Evolutionary conservation across 2,329 filamentous ascomycete genomes (phyloP).

Genomic region (Aspergillus pseudoviridinutans): DNA sequence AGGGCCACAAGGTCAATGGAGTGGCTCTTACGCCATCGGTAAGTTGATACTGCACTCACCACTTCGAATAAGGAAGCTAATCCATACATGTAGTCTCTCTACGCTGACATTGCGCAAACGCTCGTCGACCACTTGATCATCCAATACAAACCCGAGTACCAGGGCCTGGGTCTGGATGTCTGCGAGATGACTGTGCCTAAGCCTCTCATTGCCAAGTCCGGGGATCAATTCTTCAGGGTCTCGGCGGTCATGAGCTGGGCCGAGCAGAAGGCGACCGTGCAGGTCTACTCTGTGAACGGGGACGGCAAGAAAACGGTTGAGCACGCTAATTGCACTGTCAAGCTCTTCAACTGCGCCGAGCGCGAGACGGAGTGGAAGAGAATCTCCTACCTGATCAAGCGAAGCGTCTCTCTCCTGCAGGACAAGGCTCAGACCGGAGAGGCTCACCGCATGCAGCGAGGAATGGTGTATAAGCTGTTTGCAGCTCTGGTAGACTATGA

Average conservation of each 20-base stretch:
- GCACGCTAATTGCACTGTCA: constrained; percentile 34
- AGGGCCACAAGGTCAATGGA: constrained; percentile 37
- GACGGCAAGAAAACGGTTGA: constrained; percentile 36
- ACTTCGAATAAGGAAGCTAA: constrained; percentile 2
- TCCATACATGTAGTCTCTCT: constrained; percentile 23
- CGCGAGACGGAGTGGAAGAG: constrained; percentile 23
- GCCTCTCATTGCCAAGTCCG: constrained; percentile 56
- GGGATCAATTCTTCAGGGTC: constrained; percentile 35
- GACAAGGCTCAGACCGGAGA: constrained; percentile 61
- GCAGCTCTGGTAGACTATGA: constrained; percentile 56
- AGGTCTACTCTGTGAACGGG: constrained; percentile 34
- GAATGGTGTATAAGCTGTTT: constrained; percentile 74
- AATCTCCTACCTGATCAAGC: constrained; percentile 63
- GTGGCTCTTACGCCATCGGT: constrained; percentile 33
- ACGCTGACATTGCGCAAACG: constrained; percentile 37
- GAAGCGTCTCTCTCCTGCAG: constrained; percentile 55
- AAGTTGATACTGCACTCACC: constrained; percentile 5
- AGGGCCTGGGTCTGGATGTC: constrained; percentile 30
- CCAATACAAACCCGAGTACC: constrained; percentile 32
- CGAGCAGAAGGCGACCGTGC: constrained; percentile 26
- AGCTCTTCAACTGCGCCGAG: constrained; percentile 27
- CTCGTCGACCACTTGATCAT: constrained; percentile 30
- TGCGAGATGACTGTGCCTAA: constrained; percentile 34
- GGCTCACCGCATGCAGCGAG: constrained; percentile 69
- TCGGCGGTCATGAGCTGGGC: constrained; percentile 35